Conservation (phyloP, 495 filamentous ascomycete genomes). For the Neurospora terricola region DNA sequence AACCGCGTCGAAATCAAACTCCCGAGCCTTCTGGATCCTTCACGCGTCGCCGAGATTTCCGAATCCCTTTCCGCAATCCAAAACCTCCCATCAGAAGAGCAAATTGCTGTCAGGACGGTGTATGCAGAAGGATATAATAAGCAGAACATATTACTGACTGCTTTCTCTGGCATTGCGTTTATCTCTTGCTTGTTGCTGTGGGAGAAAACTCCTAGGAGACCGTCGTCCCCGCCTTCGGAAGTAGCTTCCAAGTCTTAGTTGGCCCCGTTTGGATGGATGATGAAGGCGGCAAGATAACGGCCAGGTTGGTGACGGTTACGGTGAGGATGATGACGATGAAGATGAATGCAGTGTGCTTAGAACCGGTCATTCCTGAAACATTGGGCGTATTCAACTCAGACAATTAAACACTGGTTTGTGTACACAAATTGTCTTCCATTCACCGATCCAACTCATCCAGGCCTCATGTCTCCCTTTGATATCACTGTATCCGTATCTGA, state of each 20-base stretch:
- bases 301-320: neutral
- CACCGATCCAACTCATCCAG: neutral
- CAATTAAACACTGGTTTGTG: neutral
- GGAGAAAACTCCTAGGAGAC: neutral
- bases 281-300: neutral
- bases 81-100: neutral
- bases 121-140: conserved; percentile 2
- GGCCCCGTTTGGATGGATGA: neutral
- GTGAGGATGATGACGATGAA: neutral
- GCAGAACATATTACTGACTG: conserved; percentile 1
- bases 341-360: neutral
- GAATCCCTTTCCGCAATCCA: conserved; percentile 4
- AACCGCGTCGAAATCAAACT: conserved; percentile 1
- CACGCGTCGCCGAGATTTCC: neutral
- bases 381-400: neutral
- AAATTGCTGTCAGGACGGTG: neutral
- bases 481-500: neutral
- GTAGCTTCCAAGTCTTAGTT: neutral
- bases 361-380: neutral
- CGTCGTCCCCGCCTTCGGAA: neutral
- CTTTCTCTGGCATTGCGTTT: neutral
- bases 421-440: neutral
- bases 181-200: neutral
- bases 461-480: neutral
- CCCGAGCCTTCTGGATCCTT: neutral